A percentile compares a stretch with the other conserved stretches of the same genome.
phyloP scores from a whole-genome alignment of 768 basidiomycete species.

The Naganishia antarctica region DNA sequence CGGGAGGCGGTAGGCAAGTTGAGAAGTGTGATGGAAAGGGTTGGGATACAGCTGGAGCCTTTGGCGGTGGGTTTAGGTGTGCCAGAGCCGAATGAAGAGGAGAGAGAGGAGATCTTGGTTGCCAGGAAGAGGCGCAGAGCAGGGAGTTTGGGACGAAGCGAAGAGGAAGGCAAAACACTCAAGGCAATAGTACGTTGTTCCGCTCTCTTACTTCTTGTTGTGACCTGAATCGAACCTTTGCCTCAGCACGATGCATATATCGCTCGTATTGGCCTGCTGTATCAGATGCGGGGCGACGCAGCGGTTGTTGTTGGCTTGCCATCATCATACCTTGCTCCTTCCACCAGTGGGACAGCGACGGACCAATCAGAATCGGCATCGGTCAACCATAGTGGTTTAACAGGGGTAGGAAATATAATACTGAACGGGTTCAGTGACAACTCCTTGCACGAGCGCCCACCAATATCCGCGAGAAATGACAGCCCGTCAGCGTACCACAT shows the following conservation, averaged over 20 bases:
- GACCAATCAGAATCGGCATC: background rate
- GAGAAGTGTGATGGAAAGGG: slow-evolving; percentile 45
- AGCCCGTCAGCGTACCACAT: background rate
- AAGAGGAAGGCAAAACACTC: slow-evolving; percentile 46
- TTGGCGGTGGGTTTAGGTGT: slow-evolving; percentile 20
- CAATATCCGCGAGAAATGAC: background rate
- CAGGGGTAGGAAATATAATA: background rate
- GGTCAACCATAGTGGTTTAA: background rate
- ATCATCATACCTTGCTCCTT: background rate
- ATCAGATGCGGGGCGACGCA: slow-evolving; percentile 20
- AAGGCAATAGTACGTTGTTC: slow-evolving; percentile 47
- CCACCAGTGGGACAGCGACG: background rate
- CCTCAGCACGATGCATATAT: slow-evolving; percentile 48
- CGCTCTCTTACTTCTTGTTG: background rate
- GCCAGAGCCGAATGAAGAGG: slow-evolving; percentile 18
- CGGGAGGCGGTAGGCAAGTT: slow-evolving; percentile 43
- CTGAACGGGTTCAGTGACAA: background rate
- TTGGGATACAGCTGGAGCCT: slow-evolving; percentile 39
- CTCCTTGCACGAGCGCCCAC: background rate
- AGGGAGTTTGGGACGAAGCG: slow-evolving; percentile 12
- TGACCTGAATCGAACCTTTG: background rate
- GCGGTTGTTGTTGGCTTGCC: background rate
- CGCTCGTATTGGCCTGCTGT: slow-evolving; percentile 42
- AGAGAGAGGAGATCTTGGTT: slow-evolving; percentile 25
- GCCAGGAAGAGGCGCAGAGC: slow-evolving; percentile 25